phyloP scores from a whole-genome alignment of 208 protist species.

The Leishmania lainsoni region DNA sequence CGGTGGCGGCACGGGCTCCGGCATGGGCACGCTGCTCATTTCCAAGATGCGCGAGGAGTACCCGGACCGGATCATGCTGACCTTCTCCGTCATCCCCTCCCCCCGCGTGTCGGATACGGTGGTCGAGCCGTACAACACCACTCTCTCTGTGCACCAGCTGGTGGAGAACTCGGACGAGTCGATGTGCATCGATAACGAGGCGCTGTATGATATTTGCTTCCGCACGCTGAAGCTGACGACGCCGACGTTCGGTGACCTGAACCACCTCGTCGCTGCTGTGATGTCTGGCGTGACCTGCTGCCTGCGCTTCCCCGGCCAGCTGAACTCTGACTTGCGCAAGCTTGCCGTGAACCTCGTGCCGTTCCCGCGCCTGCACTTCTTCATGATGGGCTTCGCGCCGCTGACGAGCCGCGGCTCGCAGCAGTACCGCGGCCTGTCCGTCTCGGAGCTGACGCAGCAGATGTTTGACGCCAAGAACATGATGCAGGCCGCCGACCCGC shows the following conservation, averaged over 20 bases:
- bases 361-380: constrained; percentile 99
- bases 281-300: constrained; percentile 97
- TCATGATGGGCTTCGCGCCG: constrained; percentile 97
- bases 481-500: constrained; percentile 90
- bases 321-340: constrained; percentile 97
- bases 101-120: constrained; percentile 98
- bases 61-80: constrained; percentile 98
- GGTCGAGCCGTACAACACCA: constrained; percentile 98
- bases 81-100: constrained; percentile 98
- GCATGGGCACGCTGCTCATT: constrained; percentile 98
- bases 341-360: constrained; percentile 98
- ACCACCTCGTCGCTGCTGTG: constrained; percentile 96
- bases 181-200: constrained; percentile 99
- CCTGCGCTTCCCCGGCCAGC: constrained; percentile 97
- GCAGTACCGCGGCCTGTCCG: constrained; percentile 81
- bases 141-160: constrained; percentile 97
- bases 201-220: constrained; percentile 99
- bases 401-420: constrained; percentile 87
- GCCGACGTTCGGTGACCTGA: constrained; percentile 97
- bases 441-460: constrained; percentile 94
- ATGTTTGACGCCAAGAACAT: constrained; percentile 99
- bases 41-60: constrained; percentile 97
- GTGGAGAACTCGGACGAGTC: constrained; percentile 97
- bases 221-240: constrained; percentile 97
- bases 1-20: constrained; percentile 97